Percentiles rank a stretch among this genome's conserved stretches.
Conservation (phyloP, 2,329 filamentous ascomycete genomes). For the Dryadomyces sulphureus region DNA sequence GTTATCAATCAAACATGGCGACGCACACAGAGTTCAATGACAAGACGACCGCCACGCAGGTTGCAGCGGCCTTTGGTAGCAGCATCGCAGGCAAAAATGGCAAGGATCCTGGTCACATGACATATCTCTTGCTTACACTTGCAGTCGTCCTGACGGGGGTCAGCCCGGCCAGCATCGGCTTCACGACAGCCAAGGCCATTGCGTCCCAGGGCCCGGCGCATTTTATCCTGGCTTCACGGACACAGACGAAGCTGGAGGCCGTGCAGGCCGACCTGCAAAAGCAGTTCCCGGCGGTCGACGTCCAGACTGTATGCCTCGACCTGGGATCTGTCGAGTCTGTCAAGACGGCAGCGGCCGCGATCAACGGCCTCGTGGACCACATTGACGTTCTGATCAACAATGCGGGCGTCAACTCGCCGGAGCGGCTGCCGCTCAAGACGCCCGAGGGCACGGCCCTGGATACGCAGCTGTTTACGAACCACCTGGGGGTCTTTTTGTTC, state of each 20-base stretch:
- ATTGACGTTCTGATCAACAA: constrained; percentile 29
- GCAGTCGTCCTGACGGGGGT: constrained; percentile 21
- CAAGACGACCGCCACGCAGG: constrained; percentile 11
- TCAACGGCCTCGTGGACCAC: constrained; percentile 12
- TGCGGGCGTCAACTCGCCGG: constrained; percentile 19
- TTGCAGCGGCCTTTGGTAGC: constrained; percentile 7
- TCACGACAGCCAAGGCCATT: constrained; percentile 25
- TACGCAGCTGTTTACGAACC: constrained; percentile 19
- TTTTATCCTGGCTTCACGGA: constrained; percentile 31
- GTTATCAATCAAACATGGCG: constrained; percentile 5
- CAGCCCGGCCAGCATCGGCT: constrained; percentile 25
- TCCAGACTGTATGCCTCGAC: constrained; percentile 18
- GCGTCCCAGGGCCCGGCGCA: constrained; percentile 26
- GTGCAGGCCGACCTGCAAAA: constrained; percentile 22
- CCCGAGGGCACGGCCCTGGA: constrained; percentile 18
- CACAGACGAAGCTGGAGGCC: constrained; percentile 23
- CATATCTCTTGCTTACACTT: background rate
- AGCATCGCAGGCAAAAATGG: constrained; percentile 9
- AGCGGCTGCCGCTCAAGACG: constrained; percentile 18
- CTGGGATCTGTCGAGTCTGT: constrained; percentile 20
- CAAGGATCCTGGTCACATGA: background rate
- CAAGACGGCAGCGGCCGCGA: constrained; percentile 17
- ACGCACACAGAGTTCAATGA: constrained; percentile 8
- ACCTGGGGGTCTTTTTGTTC: constrained; percentile 32
- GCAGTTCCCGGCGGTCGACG: constrained; percentile 11